Base-by-base conservation (phyloP, 495 filamentous ascomycete genomes). In the Penicillium crystallinum region DNA sequence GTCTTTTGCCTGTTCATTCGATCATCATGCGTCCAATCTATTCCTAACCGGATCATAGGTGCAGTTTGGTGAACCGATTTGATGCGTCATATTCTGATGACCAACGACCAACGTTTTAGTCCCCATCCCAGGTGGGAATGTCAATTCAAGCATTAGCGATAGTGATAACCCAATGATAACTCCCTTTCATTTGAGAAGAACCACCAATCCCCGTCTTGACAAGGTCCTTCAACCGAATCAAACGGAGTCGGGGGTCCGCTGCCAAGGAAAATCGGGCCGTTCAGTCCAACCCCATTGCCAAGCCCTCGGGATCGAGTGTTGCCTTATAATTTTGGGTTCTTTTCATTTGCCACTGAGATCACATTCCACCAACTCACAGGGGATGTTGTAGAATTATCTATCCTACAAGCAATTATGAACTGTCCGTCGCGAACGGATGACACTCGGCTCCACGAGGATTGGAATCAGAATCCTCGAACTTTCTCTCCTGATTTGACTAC, bases 391-490 rank as follows among this genome's bases (percentile, higher is more conserved):
- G 23, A 27, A 3, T 27, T 3, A 27, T 27, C 3, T 27, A 27
- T 27, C 3, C 7, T 7, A 27, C 23, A 27, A 7, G 7, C 3
- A 27, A 70, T 49, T 57, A 83, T 82, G 80, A 83, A 82, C 52
- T 77, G 78, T 51, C 79, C 78, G 3, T 82, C 79, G 12, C 64
- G 78, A 40, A 79, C 70, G 19, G 79, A 82, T 42, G 78, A 82
- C 39, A 69, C 69, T 8, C 55, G 70, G 10, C 57, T 68, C 15
- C 71, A 76, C 48, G 70, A 67, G 18, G 73, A 66, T 35, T 79
- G 73, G 69, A 83, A 81, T 61, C 79, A 83, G 53, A 81, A 70
- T 46, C 75, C 80, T 40, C 67, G 73, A 7, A 61, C 53, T 14
- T 57, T 82, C 44, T 72, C 77, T 29, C 68, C 76, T 6, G 80